Evolutionary conservation across 257 asterid species (phyloP).

Genomic region (Gentiana macrophylla): DNA sequence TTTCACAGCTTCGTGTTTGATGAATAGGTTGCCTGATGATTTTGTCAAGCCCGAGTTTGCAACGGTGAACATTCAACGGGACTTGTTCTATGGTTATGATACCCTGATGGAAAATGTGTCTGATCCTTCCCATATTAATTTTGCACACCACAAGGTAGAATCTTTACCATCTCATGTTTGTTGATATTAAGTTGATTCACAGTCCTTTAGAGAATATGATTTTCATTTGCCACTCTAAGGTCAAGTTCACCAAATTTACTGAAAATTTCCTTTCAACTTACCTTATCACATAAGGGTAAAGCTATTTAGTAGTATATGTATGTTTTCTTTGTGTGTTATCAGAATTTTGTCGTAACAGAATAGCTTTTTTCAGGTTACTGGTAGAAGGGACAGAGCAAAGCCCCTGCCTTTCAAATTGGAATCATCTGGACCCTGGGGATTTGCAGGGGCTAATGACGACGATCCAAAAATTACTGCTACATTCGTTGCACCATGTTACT

Average conservation of each 20-base stretch:
- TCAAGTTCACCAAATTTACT: too few species aligned
- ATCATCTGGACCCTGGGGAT: slow-evolving; percentile 81
- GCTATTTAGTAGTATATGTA: too few species aligned
- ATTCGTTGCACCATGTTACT: slow-evolving; percentile 91
- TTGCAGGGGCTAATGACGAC: slow-evolving; percentile 76
- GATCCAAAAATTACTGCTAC: slow-evolving; percentile 73
- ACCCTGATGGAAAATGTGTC: slow-evolving; percentile 99
- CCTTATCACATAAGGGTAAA: too few species aligned
- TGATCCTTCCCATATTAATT: slow-evolving; percentile 98
- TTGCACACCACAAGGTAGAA: slow-evolving; percentile 93
- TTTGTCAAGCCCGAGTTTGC: slow-evolving; percentile 86
- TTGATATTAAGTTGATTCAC: background rate
- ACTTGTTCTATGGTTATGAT: slow-evolving; percentile 87
- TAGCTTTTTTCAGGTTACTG: slow-evolving; percentile 60
- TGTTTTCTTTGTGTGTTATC: background rate
- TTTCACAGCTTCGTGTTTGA: slow-evolving; percentile 11
- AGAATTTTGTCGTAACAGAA: background rate
- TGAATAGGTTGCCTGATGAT: slow-evolving; percentile 88
- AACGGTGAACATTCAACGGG: slow-evolving; percentile 89
- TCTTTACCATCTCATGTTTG: background rate
- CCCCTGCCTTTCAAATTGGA: slow-evolving; percentile 93
- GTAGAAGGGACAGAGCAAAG: slow-evolving; percentile 95
- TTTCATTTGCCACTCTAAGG: too few species aligned
- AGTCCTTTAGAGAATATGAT: too few species aligned
- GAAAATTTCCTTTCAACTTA: too few species aligned